Evolutionary conservation across 306 rosid genomes (phyloP), one percentile per base, ranked within the genome.

Genomic region (Fagus crenata): DNA sequence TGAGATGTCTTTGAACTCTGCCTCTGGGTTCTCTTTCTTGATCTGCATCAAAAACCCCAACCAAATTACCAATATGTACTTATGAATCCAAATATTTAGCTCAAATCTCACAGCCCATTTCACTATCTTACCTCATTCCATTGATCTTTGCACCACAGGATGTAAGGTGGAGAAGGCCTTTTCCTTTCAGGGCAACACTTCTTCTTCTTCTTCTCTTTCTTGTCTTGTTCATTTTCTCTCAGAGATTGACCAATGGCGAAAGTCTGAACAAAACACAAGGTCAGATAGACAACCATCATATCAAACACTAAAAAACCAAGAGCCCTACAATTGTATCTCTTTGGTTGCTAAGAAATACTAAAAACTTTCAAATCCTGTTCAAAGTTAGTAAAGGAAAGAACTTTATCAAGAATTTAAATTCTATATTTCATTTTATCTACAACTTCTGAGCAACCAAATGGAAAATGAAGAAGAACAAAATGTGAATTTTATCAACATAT

Each of bases 131-230:
- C 98, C 93, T 95, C 91, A 70, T 53, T 87, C 97, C 97, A 95
- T 60, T 90, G 93, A 70, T 90, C 96, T 75, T 90, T 92, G 89
- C 90, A 86, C 99, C 99, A 92, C 1, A 95, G 76, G 71, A 86
- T 80, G 87, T 92, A 95, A 2, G 99, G 89, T 18, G 91, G 86
- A 55, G 96, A 81, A 67, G 97, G 99, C 85, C 91, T 88, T 78
- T 95, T 90, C 85, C 5, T 85, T 76, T 88, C 97, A 17, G 87
- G 15, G 80, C 91, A 75, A 1, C 28, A 22, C 28, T 80, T 89
- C 35, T 83, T 83, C 88, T 88, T 87, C 82, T 89, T 92, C 85
- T 88, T 88, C 67, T 86, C 89, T 75, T 89, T 88, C 84, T 92
- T 88, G 5, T 82, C 90, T 32, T 75, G 84, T 49, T 90, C 93